Conservation (phyloP, 805 yeast genomes). For the Candida quercuum region DNA sequence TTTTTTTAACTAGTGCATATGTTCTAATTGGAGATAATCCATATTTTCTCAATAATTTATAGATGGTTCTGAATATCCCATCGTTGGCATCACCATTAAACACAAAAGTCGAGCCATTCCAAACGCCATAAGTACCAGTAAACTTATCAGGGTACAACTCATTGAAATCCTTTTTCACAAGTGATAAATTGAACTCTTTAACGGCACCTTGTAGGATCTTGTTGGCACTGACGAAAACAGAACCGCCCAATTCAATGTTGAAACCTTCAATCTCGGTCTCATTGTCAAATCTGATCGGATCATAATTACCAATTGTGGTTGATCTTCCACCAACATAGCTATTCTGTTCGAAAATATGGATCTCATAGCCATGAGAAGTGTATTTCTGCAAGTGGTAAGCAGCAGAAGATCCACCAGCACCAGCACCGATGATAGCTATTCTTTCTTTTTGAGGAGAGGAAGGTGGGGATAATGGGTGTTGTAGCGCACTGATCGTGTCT, state of each 20-base stretch:
- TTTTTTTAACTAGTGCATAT: constrained; percentile 11
- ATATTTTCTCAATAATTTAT: constrained; percentile 26
- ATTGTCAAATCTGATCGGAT: constrained; percentile 11
- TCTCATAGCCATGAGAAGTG: constrained; percentile 27
- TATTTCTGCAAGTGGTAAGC: constrained; percentile 39
- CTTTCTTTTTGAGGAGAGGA: constrained; percentile 1
- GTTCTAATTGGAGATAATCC: constrained; percentile 26
- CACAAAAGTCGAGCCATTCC: constrained; percentile 31
- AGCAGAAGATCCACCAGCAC: constrained; percentile 46
- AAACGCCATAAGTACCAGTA: constrained; percentile 25
- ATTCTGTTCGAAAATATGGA: constrained; percentile 37
- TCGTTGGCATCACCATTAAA: constrained; percentile 7
- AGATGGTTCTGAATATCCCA: constrained; percentile 1
- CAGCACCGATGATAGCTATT: constrained; percentile 44
- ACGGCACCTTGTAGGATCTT: constrained; percentile 33
- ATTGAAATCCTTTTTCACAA: constrained; percentile 10
- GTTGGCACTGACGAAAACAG: constrained; percentile 38
- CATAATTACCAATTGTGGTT: constrained; percentile 29
- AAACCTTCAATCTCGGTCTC: too few species aligned
- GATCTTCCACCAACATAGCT: constrained; percentile 42
- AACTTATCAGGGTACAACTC: constrained; percentile 12
- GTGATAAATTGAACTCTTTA: constrained; percentile 27
- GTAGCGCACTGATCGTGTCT: too few species aligned
- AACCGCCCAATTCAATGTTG: constrained; percentile 39
- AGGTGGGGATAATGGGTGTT: neutral